phyloP scores from a whole-genome alignment of 768 basidiomycete species.

The Rhodotorula babjevae region DNA sequence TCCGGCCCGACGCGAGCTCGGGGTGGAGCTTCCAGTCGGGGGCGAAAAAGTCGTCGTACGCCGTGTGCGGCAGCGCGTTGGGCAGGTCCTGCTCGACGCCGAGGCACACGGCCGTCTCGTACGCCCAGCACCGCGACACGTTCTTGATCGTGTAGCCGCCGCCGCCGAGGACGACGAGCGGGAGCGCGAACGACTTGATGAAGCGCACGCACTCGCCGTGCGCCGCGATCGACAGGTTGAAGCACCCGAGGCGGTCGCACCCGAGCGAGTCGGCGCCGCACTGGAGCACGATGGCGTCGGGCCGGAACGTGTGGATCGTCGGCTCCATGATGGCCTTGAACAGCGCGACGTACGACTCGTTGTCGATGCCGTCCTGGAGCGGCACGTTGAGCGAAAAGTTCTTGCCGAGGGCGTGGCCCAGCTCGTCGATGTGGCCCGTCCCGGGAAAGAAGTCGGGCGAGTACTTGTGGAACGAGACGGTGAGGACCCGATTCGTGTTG shows the following conservation, averaged over 20 bases:
- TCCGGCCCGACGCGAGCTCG: slow-evolving; percentile 68
- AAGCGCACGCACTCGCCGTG: slow-evolving; percentile 98
- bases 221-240: slow-evolving; percentile 94
- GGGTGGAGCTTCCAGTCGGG: slow-evolving; percentile 93
- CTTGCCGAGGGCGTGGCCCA: slow-evolving; percentile 73
- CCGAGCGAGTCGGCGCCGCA: slow-evolving; percentile 96
- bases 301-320: slow-evolving; percentile 79
- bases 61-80: slow-evolving; percentile 78
- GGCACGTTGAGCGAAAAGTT: slow-evolving; percentile 95
- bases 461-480: slow-evolving; percentile 98
- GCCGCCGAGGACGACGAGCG: slow-evolving; percentile 84
- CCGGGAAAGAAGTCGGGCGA: slow-evolving; percentile 92
- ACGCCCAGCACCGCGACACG: slow-evolving; percentile 97
- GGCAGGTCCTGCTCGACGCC: slow-evolving; percentile 66
- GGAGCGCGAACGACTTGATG: slow-evolving; percentile 85
- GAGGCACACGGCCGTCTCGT: slow-evolving; percentile 90
- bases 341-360: slow-evolving; percentile 88
- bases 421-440: slow-evolving; percentile 91
- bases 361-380: slow-evolving; percentile 90
- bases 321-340: slow-evolving; percentile 97
- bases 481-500: slow-evolving; percentile 95
- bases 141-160: slow-evolving; percentile 97
- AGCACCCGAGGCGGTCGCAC: slow-evolving; percentile 88
- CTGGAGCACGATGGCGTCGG: slow-evolving; percentile 85
- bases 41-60: slow-evolving; percentile 87